Evolutionary conservation across 2,329 filamentous ascomycete species (phyloP), one percentile per base, ranked within the genome.

Genomic region (Monosporascus sp.): DNA sequence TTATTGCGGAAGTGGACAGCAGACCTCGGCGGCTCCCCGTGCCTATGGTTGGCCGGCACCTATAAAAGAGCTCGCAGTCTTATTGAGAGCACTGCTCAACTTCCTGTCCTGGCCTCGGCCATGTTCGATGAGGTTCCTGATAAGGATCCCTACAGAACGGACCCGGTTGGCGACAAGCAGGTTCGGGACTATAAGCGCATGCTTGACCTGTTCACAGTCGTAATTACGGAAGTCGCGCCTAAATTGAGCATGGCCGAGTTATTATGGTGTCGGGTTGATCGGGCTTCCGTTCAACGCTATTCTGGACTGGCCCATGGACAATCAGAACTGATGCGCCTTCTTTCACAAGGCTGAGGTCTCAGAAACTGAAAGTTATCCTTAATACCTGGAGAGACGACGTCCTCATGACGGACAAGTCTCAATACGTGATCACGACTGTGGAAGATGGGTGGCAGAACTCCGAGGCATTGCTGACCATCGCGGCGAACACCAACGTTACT

Each of bases 281-380:
- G 78, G 79, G 0, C 64, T 79, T 2, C 79, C 79, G 1, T 47
- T 47, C 46, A 31, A 24, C 53, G 78, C n/a, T n/a, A 69, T 82
- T 9, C 67, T 82, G 11, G 76, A 80, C 58, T 82, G 77, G 70
- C 75, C 78, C 0, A 81, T 82, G 78, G 72, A 69, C 3, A 81
- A 77, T 1, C 66, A 72, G 0, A 72, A 68, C 27, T 78, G 79
- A 0, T 75, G 71, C 49, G 74, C 76, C 0, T 73, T 74, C 22
- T 82, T 81, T 60, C 67, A 78, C 1, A 74, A 78, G 46, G 71
- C 3, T 0, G 72, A 76, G 0, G 73, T 81, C 54, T 57, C 64
- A 61, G 4, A 72, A 75, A 65, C 50, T 81, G 6, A 76, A 78
- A 60, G 77, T 76, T 58, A 64, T 82, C 1, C 65, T 83, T 37